phyloP scores from a whole-genome alignment of 2,329 filamentous ascomycete species.

The Verticillium zaregamsianum region DNA sequence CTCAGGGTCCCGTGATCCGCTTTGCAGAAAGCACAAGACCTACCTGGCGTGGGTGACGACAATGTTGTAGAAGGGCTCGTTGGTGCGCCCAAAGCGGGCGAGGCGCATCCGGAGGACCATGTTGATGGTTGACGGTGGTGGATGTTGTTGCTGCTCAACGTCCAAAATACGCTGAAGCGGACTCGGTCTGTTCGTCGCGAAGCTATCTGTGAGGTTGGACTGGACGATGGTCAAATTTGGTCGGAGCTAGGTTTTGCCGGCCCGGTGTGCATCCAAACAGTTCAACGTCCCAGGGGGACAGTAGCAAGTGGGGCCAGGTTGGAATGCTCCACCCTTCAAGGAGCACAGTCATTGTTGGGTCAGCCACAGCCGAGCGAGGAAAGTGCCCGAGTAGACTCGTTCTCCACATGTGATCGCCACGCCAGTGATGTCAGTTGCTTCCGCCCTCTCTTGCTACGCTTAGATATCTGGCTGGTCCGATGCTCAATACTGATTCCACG shows the following conservation, averaged over 20 bases:
- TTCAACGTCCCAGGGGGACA: no score
- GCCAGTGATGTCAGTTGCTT: not conserved
- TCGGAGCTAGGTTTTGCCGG: not conserved
- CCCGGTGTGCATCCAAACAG: not conserved
- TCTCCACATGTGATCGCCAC: not conserved
- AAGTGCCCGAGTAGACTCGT: not conserved
- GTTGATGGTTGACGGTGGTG: slow-evolving; percentile 24
- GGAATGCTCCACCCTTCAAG: no score
- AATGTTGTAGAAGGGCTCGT: slow-evolving; percentile 95
- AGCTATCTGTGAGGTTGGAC: not conserved
- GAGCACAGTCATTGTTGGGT: no score
- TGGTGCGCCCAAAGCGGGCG: slow-evolving; percentile 85
- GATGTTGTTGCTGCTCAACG: not conserved
- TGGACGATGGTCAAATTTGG: not conserved
- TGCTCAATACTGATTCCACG: not conserved
- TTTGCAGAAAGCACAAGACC: slow-evolving; percentile 15
- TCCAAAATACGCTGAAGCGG: not conserved
- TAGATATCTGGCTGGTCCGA: no score
- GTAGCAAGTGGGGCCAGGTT: no score
- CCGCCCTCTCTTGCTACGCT: not conserved
- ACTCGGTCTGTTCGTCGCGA: not conserved
- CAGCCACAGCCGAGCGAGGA: no score
- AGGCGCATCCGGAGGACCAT: slow-evolving; percentile 96
- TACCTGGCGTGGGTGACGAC: slow-evolving; percentile 91
- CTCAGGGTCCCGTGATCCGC: not conserved